These are phyloP conservation scores for Pythium angustatum DNA, from an alignment of 352 stramenopile genomes.

Conservation along the genomic window DNA sequence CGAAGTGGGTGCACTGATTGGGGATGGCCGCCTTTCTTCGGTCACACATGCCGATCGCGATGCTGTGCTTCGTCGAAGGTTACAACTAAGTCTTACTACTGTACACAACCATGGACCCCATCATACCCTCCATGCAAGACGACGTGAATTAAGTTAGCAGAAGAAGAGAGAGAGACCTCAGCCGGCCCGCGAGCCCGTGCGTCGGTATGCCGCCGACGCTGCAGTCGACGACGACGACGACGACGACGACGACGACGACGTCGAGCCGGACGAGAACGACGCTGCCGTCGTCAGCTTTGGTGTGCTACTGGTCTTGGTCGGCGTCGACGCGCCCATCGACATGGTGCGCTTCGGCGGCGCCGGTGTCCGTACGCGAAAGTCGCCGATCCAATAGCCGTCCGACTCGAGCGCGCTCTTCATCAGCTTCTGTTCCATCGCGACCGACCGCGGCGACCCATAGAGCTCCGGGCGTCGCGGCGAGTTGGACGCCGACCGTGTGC, in stretches of 20 bases:
- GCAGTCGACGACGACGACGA: neutral
- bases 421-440: constrained; percentile 42
- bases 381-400: constrained; percentile 82
- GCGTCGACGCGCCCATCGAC: constrained; percentile 25
- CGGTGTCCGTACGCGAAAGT: constrained; percentile 55
- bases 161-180: constrained; percentile 6
- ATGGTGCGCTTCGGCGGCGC: constrained; percentile 36
- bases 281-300: neutral
- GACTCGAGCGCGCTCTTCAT: constrained; percentile 57
- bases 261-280: constrained; percentile 1
- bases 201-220: neutral
- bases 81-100: too few species aligned
- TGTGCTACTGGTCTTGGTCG: constrained; percentile 1
- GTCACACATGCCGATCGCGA: too few species aligned
- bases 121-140: too few species aligned
- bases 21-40: too few species aligned
- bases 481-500: constrained; percentile 16
- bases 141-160: constrained; percentile 3
- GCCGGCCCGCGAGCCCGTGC: constrained; percentile 2
- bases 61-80: too few species aligned
- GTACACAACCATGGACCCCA: too few species aligned
- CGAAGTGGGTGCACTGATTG: too few species aligned
- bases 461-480: constrained; percentile 32
- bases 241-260: neutral
- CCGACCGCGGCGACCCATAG: constrained; percentile 29